Conservation (phyloP, 345 rosid genomes). For the Bruguiera parviflora region DNA sequence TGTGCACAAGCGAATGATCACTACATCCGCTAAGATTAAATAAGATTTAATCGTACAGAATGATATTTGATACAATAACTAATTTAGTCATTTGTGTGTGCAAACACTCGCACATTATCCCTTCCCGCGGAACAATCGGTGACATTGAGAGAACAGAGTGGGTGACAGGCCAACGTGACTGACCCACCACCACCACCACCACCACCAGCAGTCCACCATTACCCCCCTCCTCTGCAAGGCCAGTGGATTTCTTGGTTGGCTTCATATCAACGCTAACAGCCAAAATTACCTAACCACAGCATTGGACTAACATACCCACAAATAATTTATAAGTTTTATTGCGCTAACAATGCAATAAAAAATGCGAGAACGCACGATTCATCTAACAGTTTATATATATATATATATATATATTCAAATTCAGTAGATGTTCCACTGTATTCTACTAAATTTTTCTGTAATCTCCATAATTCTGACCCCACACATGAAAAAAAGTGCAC, state of each 20-base stretch:
- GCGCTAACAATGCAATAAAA: too few species aligned
- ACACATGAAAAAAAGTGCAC: background rate
- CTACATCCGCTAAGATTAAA: too few species aligned
- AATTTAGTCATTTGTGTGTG: too few species aligned
- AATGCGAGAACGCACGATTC: too few species aligned
- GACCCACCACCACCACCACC: constrained; percentile 43
- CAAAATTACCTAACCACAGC: constrained; percentile 47
- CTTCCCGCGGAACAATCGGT: background rate
- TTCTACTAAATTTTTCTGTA: too few species aligned
- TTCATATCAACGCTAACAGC: constrained; percentile 90
- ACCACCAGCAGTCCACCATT: background rate
- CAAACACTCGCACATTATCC: too few species aligned
- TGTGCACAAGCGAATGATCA: too few species aligned
- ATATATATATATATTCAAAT: fast-evolving
- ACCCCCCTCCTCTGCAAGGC: constrained; percentile 5
- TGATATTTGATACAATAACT: too few species aligned
- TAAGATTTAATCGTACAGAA: too few species aligned
- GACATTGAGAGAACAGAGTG: constrained; percentile 23
- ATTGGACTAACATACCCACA: constrained; percentile 17
- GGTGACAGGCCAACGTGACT: constrained; percentile 72
- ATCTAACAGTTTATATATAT: too few species aligned
- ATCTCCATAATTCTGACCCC: background rate
- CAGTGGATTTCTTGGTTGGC: constrained; percentile 63
- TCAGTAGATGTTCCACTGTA: too few species aligned
- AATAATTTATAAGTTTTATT: background rate